These are phyloP conservation scores for Penicillium turbatum DNA, from an alignment of 495 filamentous ascomycete species.

Conservation along the genomic window DNA sequence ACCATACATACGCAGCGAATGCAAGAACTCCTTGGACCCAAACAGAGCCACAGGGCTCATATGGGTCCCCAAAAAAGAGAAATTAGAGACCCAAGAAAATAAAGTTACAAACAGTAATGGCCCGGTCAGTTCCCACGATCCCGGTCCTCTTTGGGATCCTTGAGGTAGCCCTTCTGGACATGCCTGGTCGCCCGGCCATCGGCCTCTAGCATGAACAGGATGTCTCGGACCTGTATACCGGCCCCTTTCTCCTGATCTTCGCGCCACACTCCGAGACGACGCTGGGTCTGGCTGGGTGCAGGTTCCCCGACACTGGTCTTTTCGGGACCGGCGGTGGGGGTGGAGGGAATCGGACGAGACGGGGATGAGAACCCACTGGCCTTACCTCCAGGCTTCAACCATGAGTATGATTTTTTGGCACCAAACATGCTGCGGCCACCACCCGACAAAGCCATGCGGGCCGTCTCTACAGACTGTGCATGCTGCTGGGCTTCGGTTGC, in stretches of 20 bases:
- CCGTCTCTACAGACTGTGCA: constrained; percentile 47
- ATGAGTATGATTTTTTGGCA: constrained; percentile 44
- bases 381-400: constrained; percentile 38
- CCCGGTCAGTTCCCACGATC: constrained; percentile 24
- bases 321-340: constrained; percentile 32
- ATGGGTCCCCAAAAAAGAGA: background rate
- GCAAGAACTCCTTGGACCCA: constrained; percentile 13
- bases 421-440: constrained; percentile 38
- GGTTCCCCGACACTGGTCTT: constrained; percentile 31
- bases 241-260: constrained; percentile 46
- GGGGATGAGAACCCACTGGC: constrained; percentile 41
- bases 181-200: constrained; percentile 45
- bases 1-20: constrained; percentile 20
- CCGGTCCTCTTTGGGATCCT: constrained; percentile 43
- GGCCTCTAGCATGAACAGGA: constrained; percentile 48
- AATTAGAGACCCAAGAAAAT: constrained; percentile 17
- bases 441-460: constrained; percentile 38
- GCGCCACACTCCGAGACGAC: constrained; percentile 43
- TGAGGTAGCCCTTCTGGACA: constrained; percentile 44
- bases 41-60: background rate
- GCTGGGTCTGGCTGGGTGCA: constrained; percentile 23
- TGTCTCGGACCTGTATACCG: constrained; percentile 47
- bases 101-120: constrained; percentile 17
- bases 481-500: constrained; percentile 50
- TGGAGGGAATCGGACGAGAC: constrained; percentile 33